Base-by-base conservation (phyloP, 73 alveolate species). In the Breviolum minutum region DNA sequence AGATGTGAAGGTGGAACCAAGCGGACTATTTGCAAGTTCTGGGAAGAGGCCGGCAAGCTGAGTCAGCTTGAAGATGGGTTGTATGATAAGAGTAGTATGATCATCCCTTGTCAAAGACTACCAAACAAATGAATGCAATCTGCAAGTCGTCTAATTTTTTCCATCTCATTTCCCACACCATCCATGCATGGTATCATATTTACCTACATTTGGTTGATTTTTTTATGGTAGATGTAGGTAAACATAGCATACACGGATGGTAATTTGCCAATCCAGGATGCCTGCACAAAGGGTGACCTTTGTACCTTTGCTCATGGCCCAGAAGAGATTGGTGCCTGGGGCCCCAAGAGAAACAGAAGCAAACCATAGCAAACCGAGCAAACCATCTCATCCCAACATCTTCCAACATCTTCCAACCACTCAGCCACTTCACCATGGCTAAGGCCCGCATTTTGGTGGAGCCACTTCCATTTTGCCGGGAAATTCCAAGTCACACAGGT, bases 1-100 rank as follows among this genome's bases (percentile, higher is more conserved):
- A 40, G 54, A 40, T 40, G 54, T 40, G 54, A 68, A 0, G 86
- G 20, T 22, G 81, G 64, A 61, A 88, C 95, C 86, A 88, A 88
- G 86, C 95, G 95, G n/a, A 88, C 95, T 12, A 88, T 88, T 60
- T 88, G 95, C 95, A 88, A 60, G 69, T 88, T 88, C 95, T 88
- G 95, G 95, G 86, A 68, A 61, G 73, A 88, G 95, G 95, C 24
- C 61, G 66, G 74, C 48, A 22, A 27, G 7, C 71, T 40, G 70
- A 40, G 54, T 69, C 68, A 7, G 27, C 20, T 22, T 22, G 32
- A 22, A 10, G 62, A 60, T 26, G 17, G 87, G 26, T 40, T 40
- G 54, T 40, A 3, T 2, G 24, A 81, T 29, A 48, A 17, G 29
- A 7, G 16, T 82, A n/a, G 70, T 7, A 29, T 27, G 91, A 27